A percentile compares a stretch with the other conserved stretches of the same genome.
These are phyloP conservation scores for Ascochyta koolunga DNA, from an alignment of 2,329 filamentous ascomycete species.

Conservation along the genomic window DNA sequence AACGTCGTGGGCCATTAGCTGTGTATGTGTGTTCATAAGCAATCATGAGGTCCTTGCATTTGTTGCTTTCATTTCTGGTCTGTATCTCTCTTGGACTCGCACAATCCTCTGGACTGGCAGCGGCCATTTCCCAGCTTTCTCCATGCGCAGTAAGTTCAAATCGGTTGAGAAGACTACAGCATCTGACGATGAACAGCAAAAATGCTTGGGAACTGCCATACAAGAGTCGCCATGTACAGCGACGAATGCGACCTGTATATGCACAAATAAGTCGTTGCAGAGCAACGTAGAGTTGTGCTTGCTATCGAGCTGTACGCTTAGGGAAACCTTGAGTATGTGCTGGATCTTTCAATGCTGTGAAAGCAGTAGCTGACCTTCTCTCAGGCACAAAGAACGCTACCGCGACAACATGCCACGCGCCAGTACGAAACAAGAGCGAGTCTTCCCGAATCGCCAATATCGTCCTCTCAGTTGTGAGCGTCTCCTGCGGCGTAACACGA, in stretches of 20 bases:
- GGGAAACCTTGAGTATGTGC: slow-evolving; percentile 23
- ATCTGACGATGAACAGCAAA: slow-evolving; percentile 15
- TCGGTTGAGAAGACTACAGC: not conserved
- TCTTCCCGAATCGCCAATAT: slow-evolving; percentile 43
- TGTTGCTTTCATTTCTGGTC: slow-evolving; percentile 23
- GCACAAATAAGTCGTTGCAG: slow-evolving; percentile 23
- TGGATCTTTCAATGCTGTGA: not conserved
- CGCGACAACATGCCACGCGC: slow-evolving; percentile 46
- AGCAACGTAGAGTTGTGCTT: slow-evolving; percentile 19
- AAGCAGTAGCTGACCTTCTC: not conserved
- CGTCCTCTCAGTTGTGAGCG: slow-evolving; percentile 42
- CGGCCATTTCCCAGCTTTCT: slow-evolving; percentile 21
- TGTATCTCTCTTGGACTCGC: slow-evolving; percentile 23
- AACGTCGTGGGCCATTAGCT: not conserved
- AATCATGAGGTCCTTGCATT: slow-evolving; percentile 25
- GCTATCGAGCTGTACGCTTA: slow-evolving; percentile 22
- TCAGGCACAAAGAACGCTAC: slow-evolving; percentile 53
- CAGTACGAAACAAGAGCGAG: slow-evolving; percentile 45
- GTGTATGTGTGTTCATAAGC: not conserved
- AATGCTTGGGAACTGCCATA: slow-evolving; percentile 18
- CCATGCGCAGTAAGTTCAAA: slow-evolving; percentile 26
- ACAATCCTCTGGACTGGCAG: slow-evolving; percentile 18
- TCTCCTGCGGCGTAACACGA: slow-evolving; percentile 44
- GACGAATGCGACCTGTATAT: slow-evolving; percentile 23
- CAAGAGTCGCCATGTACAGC: slow-evolving; percentile 18